Conservation (phyloP, 345 rosid species). For the Murraya koenigii region DNA sequence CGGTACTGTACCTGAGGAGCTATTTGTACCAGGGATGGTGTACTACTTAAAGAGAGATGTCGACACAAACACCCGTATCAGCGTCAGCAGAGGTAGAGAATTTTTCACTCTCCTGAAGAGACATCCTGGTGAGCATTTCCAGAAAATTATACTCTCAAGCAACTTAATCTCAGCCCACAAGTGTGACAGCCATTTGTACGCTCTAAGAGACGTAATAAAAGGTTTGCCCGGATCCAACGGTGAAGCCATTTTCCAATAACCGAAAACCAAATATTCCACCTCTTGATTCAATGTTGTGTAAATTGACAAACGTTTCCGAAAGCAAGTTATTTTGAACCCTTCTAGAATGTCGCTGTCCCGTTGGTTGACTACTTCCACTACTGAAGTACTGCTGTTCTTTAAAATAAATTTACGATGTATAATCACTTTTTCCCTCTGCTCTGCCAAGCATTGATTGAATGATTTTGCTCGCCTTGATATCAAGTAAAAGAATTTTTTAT, state of each 20-base stretch:
- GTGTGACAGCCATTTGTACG: constrained; percentile 86
- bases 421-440: not conserved
- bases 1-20: constrained; percentile 45
- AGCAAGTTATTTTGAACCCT: not conserved
- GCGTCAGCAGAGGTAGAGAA: constrained; percentile 33
- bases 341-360: not conserved
- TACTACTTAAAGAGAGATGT: constrained; percentile 76
- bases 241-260: constrained; percentile 42
- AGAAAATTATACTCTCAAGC: constrained; percentile 76
- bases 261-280: not conserved
- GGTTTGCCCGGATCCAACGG: constrained; percentile 50
- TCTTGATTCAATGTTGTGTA: not conserved
- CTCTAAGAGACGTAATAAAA: constrained; percentile 84
- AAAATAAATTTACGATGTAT: not conserved
- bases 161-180: constrained; percentile 84
- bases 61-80: constrained; percentile 16
- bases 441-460: not conserved
- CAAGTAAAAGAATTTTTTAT: not conserved
- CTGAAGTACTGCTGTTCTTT: not conserved
- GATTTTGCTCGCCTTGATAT: not conserved
- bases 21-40: constrained; percentile 72
- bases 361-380: not conserved
- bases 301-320: not conserved
- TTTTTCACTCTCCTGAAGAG: constrained; percentile 80
- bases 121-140: constrained; percentile 81